Base-by-base conservation (phyloP, 495 filamentous ascomycete species). In the Penicillium daleae region DNA sequence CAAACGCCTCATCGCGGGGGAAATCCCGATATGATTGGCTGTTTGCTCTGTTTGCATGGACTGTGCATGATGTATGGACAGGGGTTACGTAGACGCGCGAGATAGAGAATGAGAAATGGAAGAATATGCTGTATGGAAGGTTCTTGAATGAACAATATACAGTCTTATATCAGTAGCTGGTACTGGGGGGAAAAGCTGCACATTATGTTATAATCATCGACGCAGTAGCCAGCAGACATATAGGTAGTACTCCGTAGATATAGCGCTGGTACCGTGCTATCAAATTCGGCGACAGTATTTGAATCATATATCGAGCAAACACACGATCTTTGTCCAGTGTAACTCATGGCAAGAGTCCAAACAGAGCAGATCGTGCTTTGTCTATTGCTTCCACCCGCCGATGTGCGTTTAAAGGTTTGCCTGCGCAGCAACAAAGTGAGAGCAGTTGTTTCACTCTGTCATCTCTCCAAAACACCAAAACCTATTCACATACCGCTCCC, bases 11-110 rank as follows among this genome's bases (percentile, higher is more conserved):
- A 60, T 39, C 59, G 65, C 61, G 62, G 62, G 66, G 59, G 33
- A 58, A 61, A 62, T 39, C 15, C 61, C 42, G 57, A 62, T 62
- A 60, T 44, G 50, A 55, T 48, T 13, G 17, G 35, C n/a, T 26
- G 69, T 75, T 76, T 75, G 74, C 59, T 64, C 27, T 69, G 72
- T 76, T 76, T 76, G 74, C 72, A 76, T 21, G 29, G 22, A 52
- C 19, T 46, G 3, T 12, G 42, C 10, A 22, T 39, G 35, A 17
- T 39, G 13, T 39, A 46, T n/a, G 22, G 2, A 3, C 40, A 46
- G 19, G 35, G 33, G 10, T n/a, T n/a, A n/a, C n/a, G n/a, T n/a
- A n/a, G n/a, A n/a, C n/a, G n/a, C n/a, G n/a, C n/a, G n/a, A n/a
- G n/a, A n/a, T n/a, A n/a, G n/a, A n/a, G n/a, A n/a, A n/a, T n/a